A percentile compares a stretch with the other conserved stretches of the same genome.
Conservation (phyloP, 495 filamentous ascomycete genomes). For the Chaetomium tenue region DNA sequence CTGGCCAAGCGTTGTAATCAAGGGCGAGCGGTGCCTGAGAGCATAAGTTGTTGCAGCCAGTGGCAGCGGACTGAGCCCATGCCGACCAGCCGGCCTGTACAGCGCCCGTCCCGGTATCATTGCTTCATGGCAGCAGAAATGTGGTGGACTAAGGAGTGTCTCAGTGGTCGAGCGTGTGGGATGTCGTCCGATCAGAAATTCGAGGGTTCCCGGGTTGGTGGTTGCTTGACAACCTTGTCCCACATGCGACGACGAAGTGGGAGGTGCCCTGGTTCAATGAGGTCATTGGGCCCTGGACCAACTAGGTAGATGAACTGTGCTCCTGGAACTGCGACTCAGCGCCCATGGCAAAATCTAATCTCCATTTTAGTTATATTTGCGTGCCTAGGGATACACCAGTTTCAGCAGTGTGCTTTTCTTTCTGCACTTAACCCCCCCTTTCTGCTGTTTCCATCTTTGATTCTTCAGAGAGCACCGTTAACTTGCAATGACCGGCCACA, state of each 20-base stretch:
- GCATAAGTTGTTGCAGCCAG: slow-evolving; percentile 11
- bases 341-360: too few relatives aligned
- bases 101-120: slow-evolving; percentile 31
- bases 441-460: background rate
- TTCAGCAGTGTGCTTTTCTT: too few relatives aligned
- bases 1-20: background rate
- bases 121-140: slow-evolving; percentile 25
- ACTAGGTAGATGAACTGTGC: too few relatives aligned
- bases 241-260: too few relatives aligned
- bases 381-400: too few relatives aligned
- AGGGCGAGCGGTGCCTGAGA: background rate
- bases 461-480: background rate
- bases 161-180: background rate
- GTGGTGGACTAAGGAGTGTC: background rate
- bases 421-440: too few relatives aligned
- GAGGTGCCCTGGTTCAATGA: too few relatives aligned
- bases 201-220: too few relatives aligned
- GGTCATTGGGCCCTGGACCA: too few relatives aligned
- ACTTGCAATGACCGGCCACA: background rate
- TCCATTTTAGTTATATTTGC: too few relatives aligned
- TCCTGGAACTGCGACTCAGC: too few relatives aligned
- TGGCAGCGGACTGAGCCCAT: background rate
- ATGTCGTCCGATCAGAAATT: slow-evolving; percentile 1
- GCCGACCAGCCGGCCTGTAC: slow-evolving; percentile 21
- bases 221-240: too few relatives aligned